Evolutionary conservation across 495 filamentous ascomycete genomes (phyloP), one percentile per base, ranked within the genome.

Genomic region (Saxispiralis lemnorum): DNA sequence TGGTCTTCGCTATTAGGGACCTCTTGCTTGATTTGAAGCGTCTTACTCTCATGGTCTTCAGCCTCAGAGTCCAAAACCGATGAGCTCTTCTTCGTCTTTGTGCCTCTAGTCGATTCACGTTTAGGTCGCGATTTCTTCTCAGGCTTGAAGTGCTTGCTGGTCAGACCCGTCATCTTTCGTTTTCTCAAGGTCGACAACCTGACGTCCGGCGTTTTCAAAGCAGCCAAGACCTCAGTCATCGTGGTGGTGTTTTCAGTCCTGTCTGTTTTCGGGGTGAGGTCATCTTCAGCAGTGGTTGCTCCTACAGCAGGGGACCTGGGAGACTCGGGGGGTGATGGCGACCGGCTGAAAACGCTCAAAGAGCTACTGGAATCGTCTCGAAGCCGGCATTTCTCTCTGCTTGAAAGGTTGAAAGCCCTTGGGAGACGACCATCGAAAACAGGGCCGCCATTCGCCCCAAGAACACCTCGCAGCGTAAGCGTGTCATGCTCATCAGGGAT

Each of bases 151-250:
- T 52, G 49, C 41, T 52, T 48, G 37, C 49, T 52, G 6, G 44
- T 48, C 15, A 15, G 14, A 7, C 49, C 49, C n/a, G 49, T 52
- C 49, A 48, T 52, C 28, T 46, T 50, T 15, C 41, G 44, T 41
- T 52, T 52, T 45, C 47, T 51, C 40, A 9, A 13, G 4, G 31
- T 24, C 28, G 16, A n/a, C 14, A 24, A n/a, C 17, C 24, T 4
- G 24, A 28, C 24, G 24, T 28, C 24, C 9, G 21, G 17, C 15
- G 37, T 28, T 16, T 39, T 39, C 17, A 39, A 15, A 6, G 12
- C 20, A 6, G 12, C 19, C 34, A 36, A 36, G 17, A 18, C 17
- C 34, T 18, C 24, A 28, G 24, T 28, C 24, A 28, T 28, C 24
- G 24, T 28, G 24, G 24, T 28, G 24, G 5, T 28, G 5, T 28